Evolutionary conservation across 495 filamentous ascomycete species (phyloP).

Genomic region (Lindgomyces ingoldianus): DNA sequence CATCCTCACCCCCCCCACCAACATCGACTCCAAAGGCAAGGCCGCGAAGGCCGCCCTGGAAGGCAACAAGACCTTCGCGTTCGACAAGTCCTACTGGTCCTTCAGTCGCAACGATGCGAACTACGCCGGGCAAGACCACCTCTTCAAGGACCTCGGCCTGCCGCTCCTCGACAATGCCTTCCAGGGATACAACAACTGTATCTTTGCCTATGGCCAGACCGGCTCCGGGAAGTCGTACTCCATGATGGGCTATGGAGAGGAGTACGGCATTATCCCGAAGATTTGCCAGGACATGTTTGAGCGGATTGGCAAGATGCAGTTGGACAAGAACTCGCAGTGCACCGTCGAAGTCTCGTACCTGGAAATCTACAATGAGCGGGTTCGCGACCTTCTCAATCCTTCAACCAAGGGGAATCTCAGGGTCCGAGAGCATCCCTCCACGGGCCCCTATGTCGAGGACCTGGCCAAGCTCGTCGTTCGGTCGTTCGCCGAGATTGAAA

Average conservation of each 20-base stretch:
- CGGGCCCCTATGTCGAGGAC: slow-evolving; percentile 97
- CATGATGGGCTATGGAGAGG: slow-evolving; percentile 99
- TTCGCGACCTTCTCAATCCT: slow-evolving; percentile 94
- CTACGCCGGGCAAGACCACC: slow-evolving; percentile 87
- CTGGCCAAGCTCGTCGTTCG: slow-evolving; percentile 96
- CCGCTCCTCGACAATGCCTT: slow-evolving; percentile 98
- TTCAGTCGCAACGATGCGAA: slow-evolving; percentile 78
- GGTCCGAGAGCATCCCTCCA: slow-evolving; percentile 95
- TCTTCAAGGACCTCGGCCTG: slow-evolving; percentile 84
- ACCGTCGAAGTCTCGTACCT: slow-evolving; percentile 98
- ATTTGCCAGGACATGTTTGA: slow-evolving; percentile 98
- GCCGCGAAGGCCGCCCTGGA: slow-evolving; percentile 66
- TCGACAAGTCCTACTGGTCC: slow-evolving; percentile 97
- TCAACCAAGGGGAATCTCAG: slow-evolving; percentile 95
- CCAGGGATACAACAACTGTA: slow-evolving; percentile 99
- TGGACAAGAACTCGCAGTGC: slow-evolving; percentile 76
- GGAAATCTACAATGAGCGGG: slow-evolving; percentile 99
- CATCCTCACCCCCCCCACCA: slow-evolving; percentile 73
- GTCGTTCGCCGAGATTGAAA: slow-evolving; percentile 92
- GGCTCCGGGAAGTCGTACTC: slow-evolving; percentile 98
- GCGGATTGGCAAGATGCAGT: slow-evolving; percentile 66
- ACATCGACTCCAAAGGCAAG: slow-evolving; percentile 56
- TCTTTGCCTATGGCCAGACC: slow-evolving; percentile 99
- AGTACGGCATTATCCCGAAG: slow-evolving; percentile 93
- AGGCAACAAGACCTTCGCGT: slow-evolving; percentile 86